phyloP scores from a whole-genome alignment of 1,284 basidiomycete species.

The Singerocomus inundabilis region DNA sequence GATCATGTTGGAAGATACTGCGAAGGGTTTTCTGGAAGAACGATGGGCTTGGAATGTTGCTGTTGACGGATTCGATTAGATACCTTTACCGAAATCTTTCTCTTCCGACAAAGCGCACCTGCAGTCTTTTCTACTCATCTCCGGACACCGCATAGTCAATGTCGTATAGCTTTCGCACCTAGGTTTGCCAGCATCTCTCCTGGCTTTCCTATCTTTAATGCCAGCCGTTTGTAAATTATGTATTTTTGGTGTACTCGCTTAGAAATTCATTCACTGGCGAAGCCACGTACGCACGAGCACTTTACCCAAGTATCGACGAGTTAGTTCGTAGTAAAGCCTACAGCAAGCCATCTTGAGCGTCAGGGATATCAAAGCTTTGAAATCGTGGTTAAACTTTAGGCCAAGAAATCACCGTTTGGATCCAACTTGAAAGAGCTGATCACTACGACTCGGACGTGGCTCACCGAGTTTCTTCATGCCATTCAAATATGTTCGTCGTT shows the following conservation, averaged over 20 bases:
- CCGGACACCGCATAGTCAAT: slow-evolving; percentile 7
- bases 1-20: slow-evolving; percentile 93
- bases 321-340: too few relatives aligned
- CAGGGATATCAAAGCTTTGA: too few relatives aligned
- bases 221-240: slow-evolving; percentile 12
- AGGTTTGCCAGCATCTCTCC: slow-evolving; percentile 9
- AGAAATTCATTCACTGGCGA: too few relatives aligned
- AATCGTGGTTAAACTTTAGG: too few relatives aligned
- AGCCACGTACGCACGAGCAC: too few relatives aligned
- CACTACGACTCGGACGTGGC: too few relatives aligned
- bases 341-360: too few relatives aligned
- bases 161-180: slow-evolving; percentile 4
- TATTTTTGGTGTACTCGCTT: not conserved
- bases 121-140: slow-evolving; percentile 1
- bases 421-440: too few relatives aligned
- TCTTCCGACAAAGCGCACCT: not conserved
- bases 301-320: too few relatives aligned
- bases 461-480: too few relatives aligned
- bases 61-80: slow-evolving; percentile 60
- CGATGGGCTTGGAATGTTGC: slow-evolving; percentile 74
- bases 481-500: too few relatives aligned
- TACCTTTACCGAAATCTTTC: slow-evolving; percentile 4
- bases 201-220: slow-evolving; percentile 7
- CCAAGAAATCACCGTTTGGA: too few relatives aligned
- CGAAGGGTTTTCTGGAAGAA: slow-evolving; percentile 85